Evolutionary conservation across 2,329 filamentous ascomycete genomes (phyloP), one percentile per base, ranked within the genome.

Genomic region (Atkinsonella texensis): DNA sequence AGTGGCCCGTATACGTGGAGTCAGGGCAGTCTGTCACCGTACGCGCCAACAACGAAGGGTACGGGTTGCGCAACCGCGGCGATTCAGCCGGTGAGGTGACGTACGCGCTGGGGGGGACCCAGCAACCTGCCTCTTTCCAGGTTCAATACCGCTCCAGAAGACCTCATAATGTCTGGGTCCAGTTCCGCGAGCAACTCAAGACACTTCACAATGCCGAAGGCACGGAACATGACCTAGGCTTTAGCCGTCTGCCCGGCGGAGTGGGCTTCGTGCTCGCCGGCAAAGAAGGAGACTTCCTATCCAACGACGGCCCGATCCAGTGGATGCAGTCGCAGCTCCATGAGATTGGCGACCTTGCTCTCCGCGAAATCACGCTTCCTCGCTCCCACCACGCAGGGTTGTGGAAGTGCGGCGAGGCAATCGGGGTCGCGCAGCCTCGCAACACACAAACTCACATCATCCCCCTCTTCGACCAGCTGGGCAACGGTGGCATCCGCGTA

Each of bases 321-420:
- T 68, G 65, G 66, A 68, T 68, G 66, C 57, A 60, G 28, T 28
- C 45, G 2, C 50, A 60, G 50, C 54, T 66, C 7, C 49, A 51
- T 0, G 54, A 61, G 12, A 60, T 67, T 8, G 59, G 60, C 2
- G 18, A 64, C 11, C 32, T 59, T 9, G 54, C 60, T 2, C 61
- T 68, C 2, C 58, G 63, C 7, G 58, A 66, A 32, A 58, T 68
- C 23, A 42, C 59, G 17, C 55, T 68, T 28, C 63, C 64, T 1
- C 59, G 63, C 0, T 62, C 65, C 2, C 65, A 68, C 52, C 61
- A 67, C 53, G 49, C 59, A 0, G 66, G 63, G 49, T 54, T 65
- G 58, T 63, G 55, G 49, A 54, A 54, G 38, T 42, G n/a, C 17
- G 12, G 32, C 1, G 8, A 35, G 8, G 1, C 11, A 1, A 11